Evolutionary conservation across 441 rosid genomes (phyloP), one percentile per base, ranked within the genome.

Genomic region (Erysimum cheiri): DNA sequence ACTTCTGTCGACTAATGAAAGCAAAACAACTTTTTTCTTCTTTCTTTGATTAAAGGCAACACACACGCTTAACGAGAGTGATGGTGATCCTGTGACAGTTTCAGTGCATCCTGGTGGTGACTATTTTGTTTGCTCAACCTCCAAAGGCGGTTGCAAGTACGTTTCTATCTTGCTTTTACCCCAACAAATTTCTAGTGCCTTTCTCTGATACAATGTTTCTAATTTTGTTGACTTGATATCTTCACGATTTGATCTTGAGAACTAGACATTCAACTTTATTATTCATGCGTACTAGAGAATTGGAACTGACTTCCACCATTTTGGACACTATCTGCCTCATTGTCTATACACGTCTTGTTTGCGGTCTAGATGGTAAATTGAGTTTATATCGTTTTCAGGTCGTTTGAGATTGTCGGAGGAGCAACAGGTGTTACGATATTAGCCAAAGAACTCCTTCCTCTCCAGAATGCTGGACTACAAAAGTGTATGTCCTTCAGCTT

Each of bases 31-130:
- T 1, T 17, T 39, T 70, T 37, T 50, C 32, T 35, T 14, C 7
- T 4, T 67, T 55, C 33, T 54, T 6, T 14, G 14, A 47, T 15
- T 10, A 35, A 41, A 93, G 98, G 92, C 81, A 28, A 80, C 77
- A 13, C 83, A 87, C 54, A 87, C 81, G 73, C 74, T 94, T 26
- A 84, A 94, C 48, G 93, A 87, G 66, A 77, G 71, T 64, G 96
- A 91, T 39, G 98, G 97, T 41, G 88, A 87, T 56, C 87, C 85
- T 4, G 69, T 87, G 61, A 49, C 88, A 17, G 79, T 89, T 52
- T 80, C 88, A 6, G 98, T 90, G 66, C 95, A 94, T 76, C 96
- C 96, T 9, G 87, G 80, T 71, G 98, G 97, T 5, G 98, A 91
- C 64, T 83, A 83, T 43, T 80, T 94, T 67, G 87, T 90, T 47